Conservation (phyloP, 2,329 filamentous ascomycete species). For the Fragosphaeria purpurea region DNA sequence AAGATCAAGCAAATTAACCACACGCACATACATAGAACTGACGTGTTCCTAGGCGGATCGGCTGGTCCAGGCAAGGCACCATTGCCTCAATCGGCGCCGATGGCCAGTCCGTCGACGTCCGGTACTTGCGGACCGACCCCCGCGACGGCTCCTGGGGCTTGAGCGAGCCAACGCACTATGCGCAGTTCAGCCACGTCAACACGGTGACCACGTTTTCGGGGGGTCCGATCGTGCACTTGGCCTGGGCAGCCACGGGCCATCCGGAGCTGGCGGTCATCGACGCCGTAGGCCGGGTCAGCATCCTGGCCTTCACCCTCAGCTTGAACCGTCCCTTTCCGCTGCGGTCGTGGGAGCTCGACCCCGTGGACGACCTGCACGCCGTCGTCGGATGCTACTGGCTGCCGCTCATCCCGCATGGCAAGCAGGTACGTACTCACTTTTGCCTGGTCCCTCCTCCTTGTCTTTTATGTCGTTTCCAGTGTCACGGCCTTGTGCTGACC, state of each 20-base stretch:
- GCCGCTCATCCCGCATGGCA: constrained; percentile 39
- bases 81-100: constrained; percentile 72
- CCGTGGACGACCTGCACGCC: constrained; percentile 62
- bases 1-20: background rate
- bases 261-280: constrained; percentile 80
- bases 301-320: constrained; percentile 60
- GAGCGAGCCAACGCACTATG: constrained; percentile 57
- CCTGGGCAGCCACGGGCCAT: constrained; percentile 63
- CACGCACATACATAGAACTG: constrained; percentile 1
- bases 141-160: constrained; percentile 66
- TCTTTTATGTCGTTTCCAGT: no score
- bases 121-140: constrained; percentile 59
- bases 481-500: no score
- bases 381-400: constrained; percentile 86
- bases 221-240: constrained; percentile 65
- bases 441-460: no score
- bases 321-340: constrained; percentile 61
- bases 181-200: constrained; percentile 46
- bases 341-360: constrained; percentile 55
- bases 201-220: constrained; percentile 34
- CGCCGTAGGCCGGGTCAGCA: constrained; percentile 62
- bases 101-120: constrained; percentile 59
- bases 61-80: constrained; percentile 81
- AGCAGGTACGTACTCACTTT: constrained; percentile 23
- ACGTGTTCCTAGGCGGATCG: constrained; percentile 50